Conservation (phyloP, 106 monocot species). For the Allium sativum region DNA sequence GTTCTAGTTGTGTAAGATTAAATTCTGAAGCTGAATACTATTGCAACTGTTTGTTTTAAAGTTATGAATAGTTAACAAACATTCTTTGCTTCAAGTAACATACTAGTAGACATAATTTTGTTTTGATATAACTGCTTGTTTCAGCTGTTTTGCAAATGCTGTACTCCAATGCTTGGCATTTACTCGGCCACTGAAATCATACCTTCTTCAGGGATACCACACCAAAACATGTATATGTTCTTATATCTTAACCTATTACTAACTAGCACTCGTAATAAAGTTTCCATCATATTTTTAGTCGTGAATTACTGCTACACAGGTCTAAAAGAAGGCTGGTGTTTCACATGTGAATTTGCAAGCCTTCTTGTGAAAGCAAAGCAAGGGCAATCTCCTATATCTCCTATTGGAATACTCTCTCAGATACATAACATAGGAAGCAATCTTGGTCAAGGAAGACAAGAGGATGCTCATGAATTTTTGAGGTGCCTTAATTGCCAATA, state of each 20-base stretch:
- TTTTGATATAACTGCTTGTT: background rate
- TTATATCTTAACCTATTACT: background rate
- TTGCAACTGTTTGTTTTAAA: background rate
- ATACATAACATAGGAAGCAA: constrained; percentile 59
- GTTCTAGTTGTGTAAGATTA: background rate
- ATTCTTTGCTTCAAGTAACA: no score
- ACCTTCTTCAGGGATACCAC: constrained; percentile 62
- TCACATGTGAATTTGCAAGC: constrained; percentile 64
- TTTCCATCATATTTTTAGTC: background rate
- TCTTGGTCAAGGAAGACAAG: constrained; percentile 68
- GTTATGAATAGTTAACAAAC: no score
- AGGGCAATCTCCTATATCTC: constrained; percentile 58
- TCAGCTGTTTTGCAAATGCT: constrained; percentile 77
- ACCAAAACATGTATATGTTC: constrained; percentile 33
- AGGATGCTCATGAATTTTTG: constrained; percentile 89
- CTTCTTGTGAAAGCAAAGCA: constrained; percentile 45
- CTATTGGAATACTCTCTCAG: constrained; percentile 55
- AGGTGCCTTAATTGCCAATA: constrained; percentile 24
- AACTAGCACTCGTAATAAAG: background rate
- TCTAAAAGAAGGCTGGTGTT: constrained; percentile 44
- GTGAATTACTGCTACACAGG: constrained; percentile 23
- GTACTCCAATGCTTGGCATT: constrained; percentile 79
- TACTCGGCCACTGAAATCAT: constrained; percentile 62
- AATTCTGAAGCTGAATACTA: background rate
- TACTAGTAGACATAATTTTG: no score